Base-by-base conservation (phyloP, 2,329 filamentous ascomycete species). In the Pseudocercospora cruenta region DNA sequence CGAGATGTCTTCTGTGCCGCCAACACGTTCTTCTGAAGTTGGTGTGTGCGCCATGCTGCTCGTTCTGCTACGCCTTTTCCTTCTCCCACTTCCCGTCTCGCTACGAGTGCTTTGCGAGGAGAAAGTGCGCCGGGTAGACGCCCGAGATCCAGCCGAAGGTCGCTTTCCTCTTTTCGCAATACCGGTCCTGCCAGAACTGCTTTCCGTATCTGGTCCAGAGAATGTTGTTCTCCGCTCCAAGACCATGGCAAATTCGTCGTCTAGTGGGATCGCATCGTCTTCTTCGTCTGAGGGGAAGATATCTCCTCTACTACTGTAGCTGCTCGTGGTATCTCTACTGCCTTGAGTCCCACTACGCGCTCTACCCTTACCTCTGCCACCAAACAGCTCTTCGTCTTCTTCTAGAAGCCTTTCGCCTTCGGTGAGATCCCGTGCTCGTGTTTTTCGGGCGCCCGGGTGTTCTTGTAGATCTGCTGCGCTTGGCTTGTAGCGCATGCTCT, bases 381-480 rank as follows among this genome's bases (percentile, higher is more conserved):
- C 76, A 14, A 73, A 77, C 12, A 76, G 77, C 24, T 78, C 77
- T 22, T 87, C 87, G 55, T 82, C 80, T n/a, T 85, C 85, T 66
- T 87, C 86, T 61, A 97, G 84, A 59, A 97, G 79, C 7, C 93
- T 92, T 70, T 92, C 87, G 36, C 85, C 85, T 73, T 96, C 91
- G 70, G 80, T 75, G 8, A 77, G 79, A 72, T 72, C 75, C n/a
- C 64, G 36, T 14, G 60, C 61, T 39, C 51, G 47, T 7, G 81
- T 72, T 58, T 79, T 78, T 28, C 77, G 70, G n/a, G 81, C 81
- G 21, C 90, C 88, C 1, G 93, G 93, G 71, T 97, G 90, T 66
- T 97, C 94, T 73, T 94, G 92, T 69, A 98, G 79, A 80, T 96
- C 93, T 58, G 94, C 94, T 31, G 93, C 93, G 63, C 92, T 96